These are phyloP conservation scores for Amaranthus palmeri DNA, from an alignment of 148 eudicot species.

Conservation along the genomic window DNA sequence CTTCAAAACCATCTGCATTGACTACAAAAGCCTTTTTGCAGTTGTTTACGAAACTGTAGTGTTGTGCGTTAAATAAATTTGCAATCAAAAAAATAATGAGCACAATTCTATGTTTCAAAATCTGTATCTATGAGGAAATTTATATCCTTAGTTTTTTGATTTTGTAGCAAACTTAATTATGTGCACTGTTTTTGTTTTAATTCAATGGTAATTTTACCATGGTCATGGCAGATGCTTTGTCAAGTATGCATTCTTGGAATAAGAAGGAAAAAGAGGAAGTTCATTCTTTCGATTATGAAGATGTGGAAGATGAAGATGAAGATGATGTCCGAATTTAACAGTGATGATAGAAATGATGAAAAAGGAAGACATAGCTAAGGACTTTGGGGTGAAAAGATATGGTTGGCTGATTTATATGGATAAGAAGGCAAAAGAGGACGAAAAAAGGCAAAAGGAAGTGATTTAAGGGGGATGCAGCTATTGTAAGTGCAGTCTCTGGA, in stretches of 20 bases:
- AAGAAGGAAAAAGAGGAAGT: conserved; percentile 72
- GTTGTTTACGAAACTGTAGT: background rate
- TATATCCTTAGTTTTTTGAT: background rate
- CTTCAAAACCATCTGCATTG: too few relatives aligned
- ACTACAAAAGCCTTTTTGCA: too few relatives aligned
- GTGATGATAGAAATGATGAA: conserved; percentile 97
- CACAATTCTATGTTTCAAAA: background rate
- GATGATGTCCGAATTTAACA: conserved; percentile 86
- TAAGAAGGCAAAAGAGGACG: conserved; percentile 95
- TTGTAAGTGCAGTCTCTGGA: conserved; percentile 50
- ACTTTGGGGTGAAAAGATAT: conserved; percentile 93
- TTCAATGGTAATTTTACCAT: background rate
- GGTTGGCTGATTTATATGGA: conserved; percentile 99
- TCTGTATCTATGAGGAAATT: background rate
- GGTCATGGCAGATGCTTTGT: background rate
- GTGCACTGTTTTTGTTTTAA: background rate
- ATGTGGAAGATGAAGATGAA: conserved; percentile 73
- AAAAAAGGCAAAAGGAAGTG: conserved; percentile 90
- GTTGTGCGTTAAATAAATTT: background rate
- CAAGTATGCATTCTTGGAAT: conserved; percentile 12
- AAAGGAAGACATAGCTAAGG: conserved; percentile 91
- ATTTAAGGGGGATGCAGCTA: conserved; percentile 96
- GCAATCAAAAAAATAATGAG: background rate
- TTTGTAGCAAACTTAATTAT: background rate
- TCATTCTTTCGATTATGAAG: conserved; percentile 65